Percentiles rank a stretch among this genome's conserved stretches.
These are phyloP conservation scores for Kingdonia uniflora DNA, from an alignment of 164 flowering plant genomes.

Conservation along the genomic window DNA sequence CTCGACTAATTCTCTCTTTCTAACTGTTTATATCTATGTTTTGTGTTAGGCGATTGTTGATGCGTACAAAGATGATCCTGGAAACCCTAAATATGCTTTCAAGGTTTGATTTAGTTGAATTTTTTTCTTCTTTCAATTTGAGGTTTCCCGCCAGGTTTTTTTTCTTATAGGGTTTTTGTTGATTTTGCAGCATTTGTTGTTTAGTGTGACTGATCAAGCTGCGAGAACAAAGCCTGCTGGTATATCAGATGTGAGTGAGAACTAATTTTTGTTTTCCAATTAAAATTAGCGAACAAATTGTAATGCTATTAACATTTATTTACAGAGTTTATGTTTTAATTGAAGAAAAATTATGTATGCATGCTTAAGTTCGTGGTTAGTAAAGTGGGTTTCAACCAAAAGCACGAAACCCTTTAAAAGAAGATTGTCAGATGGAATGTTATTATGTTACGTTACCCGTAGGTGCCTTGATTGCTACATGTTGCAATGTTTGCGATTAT, in stretches of 20 bases:
- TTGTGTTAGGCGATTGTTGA: slow-evolving; percentile 68
- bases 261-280: slow-evolving; percentile 3
- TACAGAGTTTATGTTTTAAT: too few relatives aligned
- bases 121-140: not conserved
- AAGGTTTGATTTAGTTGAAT: slow-evolving; percentile 43
- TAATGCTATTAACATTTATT: too few relatives aligned
- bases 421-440: too few relatives aligned
- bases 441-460: too few relatives aligned
- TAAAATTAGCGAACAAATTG: too few relatives aligned
- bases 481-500: too few relatives aligned
- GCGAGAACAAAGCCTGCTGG: slow-evolving; percentile 76
- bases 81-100: slow-evolving; percentile 82
- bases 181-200: slow-evolving; percentile 73
- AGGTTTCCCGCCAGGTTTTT: slow-evolving; percentile 3
- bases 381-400: too few relatives aligned
- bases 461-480: too few relatives aligned
- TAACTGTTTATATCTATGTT: not conserved
- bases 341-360: too few relatives aligned
- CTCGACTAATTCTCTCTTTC: not conserved
- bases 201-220: slow-evolving; percentile 87
- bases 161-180: slow-evolving; percentile 10
- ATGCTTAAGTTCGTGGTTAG: too few relatives aligned
- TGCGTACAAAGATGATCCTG: slow-evolving; percentile 83
- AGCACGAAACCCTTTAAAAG: too few relatives aligned
- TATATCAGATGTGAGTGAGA: slow-evolving; percentile 80